Conservation (phyloP, 2,329 filamentous ascomycete genomes). For the Aspergillus neotritici region DNA sequence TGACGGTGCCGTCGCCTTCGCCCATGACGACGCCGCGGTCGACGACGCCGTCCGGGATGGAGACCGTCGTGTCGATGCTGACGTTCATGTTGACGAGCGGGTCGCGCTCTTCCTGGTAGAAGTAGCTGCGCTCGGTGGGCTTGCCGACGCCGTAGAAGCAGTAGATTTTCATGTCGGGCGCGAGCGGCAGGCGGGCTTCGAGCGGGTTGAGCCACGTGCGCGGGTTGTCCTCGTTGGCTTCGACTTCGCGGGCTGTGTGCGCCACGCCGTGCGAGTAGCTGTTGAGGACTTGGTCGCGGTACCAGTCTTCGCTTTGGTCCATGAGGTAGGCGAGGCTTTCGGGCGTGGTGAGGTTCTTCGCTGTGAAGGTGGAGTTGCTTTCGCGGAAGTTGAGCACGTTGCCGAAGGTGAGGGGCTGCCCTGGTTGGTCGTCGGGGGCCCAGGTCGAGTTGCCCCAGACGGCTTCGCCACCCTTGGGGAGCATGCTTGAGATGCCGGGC, state of each 20-base stretch:
- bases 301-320: constrained; percentile 78
- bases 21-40: constrained; percentile 94
- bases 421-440: constrained; percentile 79
- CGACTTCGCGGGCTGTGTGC: constrained; percentile 70
- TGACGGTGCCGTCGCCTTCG: constrained; percentile 94
- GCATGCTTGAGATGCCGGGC: constrained; percentile 94
- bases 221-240: constrained; percentile 69
- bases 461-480: constrained; percentile 85
- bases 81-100: constrained; percentile 52
- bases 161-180: constrained; percentile 87
- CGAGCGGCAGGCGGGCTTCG: constrained; percentile 80
- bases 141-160: constrained; percentile 97
- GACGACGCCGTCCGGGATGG: constrained; percentile 46
- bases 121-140: constrained; percentile 86
- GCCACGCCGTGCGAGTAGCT: constrained; percentile 89
- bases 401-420: constrained; percentile 68
- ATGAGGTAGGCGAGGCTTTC: constrained; percentile 74
- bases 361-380: constrained; percentile 56
- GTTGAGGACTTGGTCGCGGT: constrained; percentile 61
- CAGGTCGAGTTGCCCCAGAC: constrained; percentile 89
- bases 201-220: constrained; percentile 93
- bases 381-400: constrained; percentile 77
- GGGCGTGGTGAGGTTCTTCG: constrained; percentile 71
- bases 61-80: constrained; percentile 50
- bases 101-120: constrained; percentile 70